Evolutionary conservation across 2,329 filamentous ascomycete genomes (phyloP), one percentile per base, ranked within the genome.

Genomic region (Ilyonectria destructans): DNA sequence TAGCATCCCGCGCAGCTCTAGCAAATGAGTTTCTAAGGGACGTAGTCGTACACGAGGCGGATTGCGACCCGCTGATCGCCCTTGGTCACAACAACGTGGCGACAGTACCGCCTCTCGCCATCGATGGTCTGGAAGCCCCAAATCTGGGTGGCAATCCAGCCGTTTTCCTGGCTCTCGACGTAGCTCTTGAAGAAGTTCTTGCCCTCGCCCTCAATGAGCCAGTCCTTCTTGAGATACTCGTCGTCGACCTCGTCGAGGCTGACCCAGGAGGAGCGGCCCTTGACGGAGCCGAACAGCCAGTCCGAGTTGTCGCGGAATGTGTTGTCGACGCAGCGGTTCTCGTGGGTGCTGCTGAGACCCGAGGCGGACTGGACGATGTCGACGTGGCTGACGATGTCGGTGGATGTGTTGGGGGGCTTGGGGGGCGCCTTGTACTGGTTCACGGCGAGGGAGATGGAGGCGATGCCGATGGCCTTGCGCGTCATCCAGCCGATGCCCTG

Each of bases 271-370:
- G 86, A 89, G 68, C 85, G 86, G 65, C 92, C 93, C 58, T 84
- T 84, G 69, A 96, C 87, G 62, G 82, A 83, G 66, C 95, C 95
- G 79, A 97, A 97, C 72, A 97, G 88, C 85, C 90, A 91, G 84
- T 97, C 94, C 26, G 83, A 84, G 84, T 95, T 93, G 70, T 89
- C 87, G 74, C 92, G 90, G 73, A 74, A 80, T 61, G 73, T 74
- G 78, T 81, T 77, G 82, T 90, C 88, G 59, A 88, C 75, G 77
- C 84, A 87, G 66, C 88, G 88, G 71, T 80, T 79, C 85, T 90
- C 88, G 48, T 83, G 77, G 57, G 84, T 95, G 75, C 89, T 91
- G 77, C 88, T 89, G 70, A 97, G 84, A 62, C 91, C 92, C 67
- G 91, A 93, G 9, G 92, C 93, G 54, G 88, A 85, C 83, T 97